A percentile compares a stretch with the other conserved stretches of the same genome.
Conservation (phyloP, 768 basidiomycete species). For the Russula vinacea region DNA sequence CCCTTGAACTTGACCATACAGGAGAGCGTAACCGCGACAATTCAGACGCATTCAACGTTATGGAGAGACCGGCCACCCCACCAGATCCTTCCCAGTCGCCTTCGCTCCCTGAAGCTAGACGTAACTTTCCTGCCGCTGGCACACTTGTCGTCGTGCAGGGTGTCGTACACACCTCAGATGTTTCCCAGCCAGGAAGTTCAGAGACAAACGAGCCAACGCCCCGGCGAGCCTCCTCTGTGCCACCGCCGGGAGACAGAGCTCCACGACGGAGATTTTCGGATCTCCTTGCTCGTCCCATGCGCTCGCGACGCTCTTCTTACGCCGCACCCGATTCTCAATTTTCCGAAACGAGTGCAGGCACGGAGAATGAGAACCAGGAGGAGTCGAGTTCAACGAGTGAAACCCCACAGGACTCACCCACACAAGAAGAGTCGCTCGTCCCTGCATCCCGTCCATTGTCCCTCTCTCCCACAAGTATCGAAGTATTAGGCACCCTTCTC, state of each 20-base stretch:
- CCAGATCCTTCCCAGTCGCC: constrained; percentile 31
- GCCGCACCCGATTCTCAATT: constrained; percentile 20
- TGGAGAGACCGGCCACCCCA: constrained; percentile 24
- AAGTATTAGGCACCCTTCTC: constrained; percentile 77
- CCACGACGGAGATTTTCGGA: constrained; percentile 22
- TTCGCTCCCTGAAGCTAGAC: constrained; percentile 32
- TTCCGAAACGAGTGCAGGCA: constrained; percentile 15
- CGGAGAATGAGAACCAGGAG: constrained; percentile 15
- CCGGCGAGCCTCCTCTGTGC: constrained; percentile 10
- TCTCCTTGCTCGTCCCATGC: constrained; percentile 23
- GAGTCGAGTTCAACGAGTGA: constrained; percentile 19
- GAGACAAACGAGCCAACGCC: constrained; percentile 21
- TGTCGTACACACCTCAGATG: constrained; percentile 75
- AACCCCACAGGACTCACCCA: not conserved
- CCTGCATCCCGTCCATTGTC: constrained; percentile 27
- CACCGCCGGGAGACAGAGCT: constrained; percentile 17
- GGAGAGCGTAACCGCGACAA: not conserved
- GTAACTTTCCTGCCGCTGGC: constrained; percentile 68
- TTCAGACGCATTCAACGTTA: constrained; percentile 21
- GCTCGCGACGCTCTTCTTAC: constrained; percentile 29
- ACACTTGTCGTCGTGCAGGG: constrained; percentile 82
- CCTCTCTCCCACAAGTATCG: constrained; percentile 71
- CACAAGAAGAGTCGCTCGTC: constrained; percentile 17
- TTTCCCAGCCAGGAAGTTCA: constrained; percentile 36
- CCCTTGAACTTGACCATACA: constrained; percentile 9